Base-by-base conservation (phyloP, 306 rosid genomes). In the Prunus mume region DNA sequence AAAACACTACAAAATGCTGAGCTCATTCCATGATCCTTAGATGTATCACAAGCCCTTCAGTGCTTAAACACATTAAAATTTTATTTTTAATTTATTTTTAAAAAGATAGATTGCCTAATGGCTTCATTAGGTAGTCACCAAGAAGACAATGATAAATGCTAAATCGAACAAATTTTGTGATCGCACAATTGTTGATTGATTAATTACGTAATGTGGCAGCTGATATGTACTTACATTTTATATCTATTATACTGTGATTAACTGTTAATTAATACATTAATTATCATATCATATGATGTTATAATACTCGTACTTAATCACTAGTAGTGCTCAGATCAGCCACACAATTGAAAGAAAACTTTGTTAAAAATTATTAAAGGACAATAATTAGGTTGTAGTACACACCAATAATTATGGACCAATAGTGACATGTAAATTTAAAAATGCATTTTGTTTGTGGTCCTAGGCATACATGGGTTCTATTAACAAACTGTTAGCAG, bases 361-460 rank as follows among this genome's bases (percentile, higher is more conserved):
- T 56, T 9, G 12, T 12, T 25, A 13, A 52, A 20, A 9, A 20
- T 56, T n/a, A 60, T 12, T 25, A 13, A 18, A 52, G 22, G 57
- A 52, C 57, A 52, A 14, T 6, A 1, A 52, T 5, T 56, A 56
- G 7, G 20, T 14, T 52, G 62, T 20, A 11, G 62, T 20, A 20
- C 28, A 56, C 12, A 3, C 62, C 22, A 20, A 3, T 60, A 24
- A 25, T 25, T 24, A 25, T 0, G 19, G 38, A 60, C 65, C 9
- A 60, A 25, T 14, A 60, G 61, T 19, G 19, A 52, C 8, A 32
- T 34, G 1, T 71, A 32, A 71, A 71, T 71, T 52, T 32, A 27
- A 25, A 71, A 71, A 25, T 54, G 32, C 45, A 54, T 45, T 71
- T 32, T 2, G 15, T 70, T 71, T 71, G 64, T 61, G 57, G 65